These are phyloP conservation scores for Colletotrichum viniferum DNA, from an alignment of 2,329 filamentous ascomycete species.

Conservation along the genomic window DNA sequence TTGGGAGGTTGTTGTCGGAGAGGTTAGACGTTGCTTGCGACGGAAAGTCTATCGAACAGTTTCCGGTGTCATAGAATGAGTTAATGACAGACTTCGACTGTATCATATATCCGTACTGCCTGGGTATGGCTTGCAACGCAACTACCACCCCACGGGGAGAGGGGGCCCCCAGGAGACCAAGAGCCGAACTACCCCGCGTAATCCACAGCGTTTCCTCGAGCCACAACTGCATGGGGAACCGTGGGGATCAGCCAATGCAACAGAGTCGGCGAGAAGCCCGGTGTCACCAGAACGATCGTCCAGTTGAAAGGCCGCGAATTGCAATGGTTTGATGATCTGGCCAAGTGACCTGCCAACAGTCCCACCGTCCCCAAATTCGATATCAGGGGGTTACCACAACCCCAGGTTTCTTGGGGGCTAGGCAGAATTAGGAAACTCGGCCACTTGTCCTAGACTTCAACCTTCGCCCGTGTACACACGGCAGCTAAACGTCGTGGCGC, in stretches of 20 bases:
- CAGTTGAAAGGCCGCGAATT: background rate
- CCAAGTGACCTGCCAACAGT: background rate
- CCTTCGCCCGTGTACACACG: background rate
- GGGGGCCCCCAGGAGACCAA: background rate
- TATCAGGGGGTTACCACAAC: background rate
- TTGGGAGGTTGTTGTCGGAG: background rate
- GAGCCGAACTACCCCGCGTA: constrained; percentile 19
- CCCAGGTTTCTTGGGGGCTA: background rate
- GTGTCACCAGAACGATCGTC: background rate
- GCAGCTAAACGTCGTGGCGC: background rate
- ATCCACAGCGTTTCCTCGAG: constrained; percentile 1
- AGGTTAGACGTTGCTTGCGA: background rate
- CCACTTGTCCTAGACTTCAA: background rate
- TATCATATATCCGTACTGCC: constrained; percentile 7
- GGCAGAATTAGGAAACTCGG: constrained; percentile 10
- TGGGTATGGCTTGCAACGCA: background rate
- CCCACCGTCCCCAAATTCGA: background rate
- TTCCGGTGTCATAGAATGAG: background rate
- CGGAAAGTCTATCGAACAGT: background rate
- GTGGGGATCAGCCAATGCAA: background rate
- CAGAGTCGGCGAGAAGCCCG: constrained; percentile 6
- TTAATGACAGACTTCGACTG: background rate
- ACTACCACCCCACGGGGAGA: background rate
- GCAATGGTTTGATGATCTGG: background rate
- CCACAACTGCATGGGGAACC: background rate